These are phyloP conservation scores for Prunus mira DNA, from an alignment of 306 rosid genomes.

Conservation along the genomic window DNA sequence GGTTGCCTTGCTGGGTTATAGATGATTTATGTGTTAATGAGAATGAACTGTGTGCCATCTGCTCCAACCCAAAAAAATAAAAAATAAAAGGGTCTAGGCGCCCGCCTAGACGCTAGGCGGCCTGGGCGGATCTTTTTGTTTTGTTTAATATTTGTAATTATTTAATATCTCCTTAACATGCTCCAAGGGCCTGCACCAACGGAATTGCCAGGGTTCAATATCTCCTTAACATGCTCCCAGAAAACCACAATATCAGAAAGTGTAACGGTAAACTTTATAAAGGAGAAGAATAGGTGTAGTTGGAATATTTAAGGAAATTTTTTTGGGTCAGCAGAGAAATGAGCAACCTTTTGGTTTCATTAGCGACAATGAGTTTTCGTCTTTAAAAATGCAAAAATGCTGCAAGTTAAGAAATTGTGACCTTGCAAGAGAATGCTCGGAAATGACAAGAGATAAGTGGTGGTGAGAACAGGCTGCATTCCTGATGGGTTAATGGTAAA, in stretches of 20 bases:
- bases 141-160: no score
- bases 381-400: background rate
- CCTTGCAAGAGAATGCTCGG: slow-evolving; percentile 86
- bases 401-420: slow-evolving; percentile 10
- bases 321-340: background rate
- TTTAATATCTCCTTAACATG: no score
- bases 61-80: no score
- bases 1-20: background rate
- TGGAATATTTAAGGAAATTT: background rate
- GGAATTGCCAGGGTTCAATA: slow-evolving; percentile 83
- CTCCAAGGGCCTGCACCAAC: slow-evolving; percentile 88
- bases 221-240: slow-evolving; percentile 84
- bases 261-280: slow-evolving; percentile 6
- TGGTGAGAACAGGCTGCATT: slow-evolving; percentile 97
- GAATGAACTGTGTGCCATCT: no score
- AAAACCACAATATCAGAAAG: slow-evolving; percentile 31
- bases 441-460: slow-evolving; percentile 92
- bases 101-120: no score
- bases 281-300: slow-evolving; percentile 9
- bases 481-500: slow-evolving; percentile 95
- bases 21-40: no score
- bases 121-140: no score
- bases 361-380: slow-evolving; percentile 2
- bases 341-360: slow-evolving; percentile 2
- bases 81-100: no score